A percentile compares a stretch with the other conserved stretches of the same genome.
Evolutionary conservation across 139 green algal genomes (phyloP).

Genomic region (Gonium pectorale): DNA sequence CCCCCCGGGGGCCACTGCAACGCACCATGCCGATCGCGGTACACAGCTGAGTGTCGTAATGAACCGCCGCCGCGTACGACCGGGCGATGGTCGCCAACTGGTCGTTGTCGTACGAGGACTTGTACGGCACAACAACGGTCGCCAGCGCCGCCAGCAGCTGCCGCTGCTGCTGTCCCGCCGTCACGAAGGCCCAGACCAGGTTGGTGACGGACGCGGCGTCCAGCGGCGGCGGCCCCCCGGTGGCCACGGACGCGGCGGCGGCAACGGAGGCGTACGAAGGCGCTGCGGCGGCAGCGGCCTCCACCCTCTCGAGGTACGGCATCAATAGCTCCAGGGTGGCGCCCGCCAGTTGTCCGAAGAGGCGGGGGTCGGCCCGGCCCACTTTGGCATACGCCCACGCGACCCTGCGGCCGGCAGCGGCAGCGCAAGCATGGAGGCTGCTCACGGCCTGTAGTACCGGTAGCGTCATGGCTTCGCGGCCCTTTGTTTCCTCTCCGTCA

Average conservation of each 20-base stretch:
- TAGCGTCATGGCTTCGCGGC: too few species aligned
- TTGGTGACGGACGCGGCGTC: constrained; percentile 9
- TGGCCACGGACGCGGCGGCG: neutral
- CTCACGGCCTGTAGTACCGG: too few species aligned
- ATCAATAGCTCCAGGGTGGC: neutral
- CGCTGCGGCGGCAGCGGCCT: neutral
- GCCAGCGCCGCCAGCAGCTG: constrained; percentile 21
- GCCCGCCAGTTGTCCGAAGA: neutral
- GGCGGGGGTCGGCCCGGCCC: neutral
- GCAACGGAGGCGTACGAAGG: neutral
- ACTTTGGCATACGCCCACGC: constrained; percentile 31
- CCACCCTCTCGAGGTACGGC: constrained; percentile 4
- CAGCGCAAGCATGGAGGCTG: too few species aligned
- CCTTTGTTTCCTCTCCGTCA: too few species aligned
- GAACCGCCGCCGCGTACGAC: neutral
- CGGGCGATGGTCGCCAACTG: neutral
- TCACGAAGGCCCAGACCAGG: constrained; percentile 3
- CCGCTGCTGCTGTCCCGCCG: neutral
- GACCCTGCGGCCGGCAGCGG: constrained; percentile 12
- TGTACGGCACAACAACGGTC: constrained; percentile 9
- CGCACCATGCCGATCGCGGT: neutral
- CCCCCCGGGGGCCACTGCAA: too few species aligned
- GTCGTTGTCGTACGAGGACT: constrained; percentile 5
- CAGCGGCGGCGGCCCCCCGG: neutral
- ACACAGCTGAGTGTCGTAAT: constrained; percentile 14